A percentile compares a stretch with the other conserved stretches of the same genome.
These are phyloP conservation scores for Lipomyces orientalis DNA, from an alignment of 805 yeast species.

Conservation along the genomic window DNA sequence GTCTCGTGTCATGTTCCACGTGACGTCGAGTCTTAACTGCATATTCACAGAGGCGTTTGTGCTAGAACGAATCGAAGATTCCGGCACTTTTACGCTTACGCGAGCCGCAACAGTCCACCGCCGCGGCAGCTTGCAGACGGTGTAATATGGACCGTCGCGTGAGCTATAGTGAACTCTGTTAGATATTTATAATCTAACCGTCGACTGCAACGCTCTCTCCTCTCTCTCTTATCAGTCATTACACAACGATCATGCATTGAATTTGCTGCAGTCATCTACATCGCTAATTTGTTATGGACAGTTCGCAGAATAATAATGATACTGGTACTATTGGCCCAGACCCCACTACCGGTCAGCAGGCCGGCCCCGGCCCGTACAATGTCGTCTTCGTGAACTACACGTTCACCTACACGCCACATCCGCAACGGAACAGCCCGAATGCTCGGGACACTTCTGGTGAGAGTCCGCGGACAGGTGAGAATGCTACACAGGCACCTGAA, in stretches of 20 bases:
- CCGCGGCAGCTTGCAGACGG: too few relatives aligned
- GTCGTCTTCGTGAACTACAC: slow-evolving; percentile 30
- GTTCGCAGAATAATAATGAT: slow-evolving; percentile 10
- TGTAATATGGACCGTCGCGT: not conserved
- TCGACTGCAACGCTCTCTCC: not conserved
- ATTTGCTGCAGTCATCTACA: not conserved
- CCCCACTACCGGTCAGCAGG: not conserved
- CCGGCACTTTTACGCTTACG: not conserved
- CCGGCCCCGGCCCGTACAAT: slow-evolving; percentile 11
- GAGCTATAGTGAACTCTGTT: not conserved
- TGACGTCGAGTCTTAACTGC: not conserved
- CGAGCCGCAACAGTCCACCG: too few relatives aligned
- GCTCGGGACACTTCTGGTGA: not conserved
- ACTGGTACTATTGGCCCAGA: not conserved
- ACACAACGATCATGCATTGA: not conserved
- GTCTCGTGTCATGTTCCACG: not conserved
- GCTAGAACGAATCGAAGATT: not conserved
- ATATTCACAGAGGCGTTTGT: not conserved
- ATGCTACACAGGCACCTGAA: slow-evolving; percentile 4
- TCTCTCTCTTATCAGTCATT: not conserved
- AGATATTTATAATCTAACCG: not conserved
- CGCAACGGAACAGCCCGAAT: not conserved
- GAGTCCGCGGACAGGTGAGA: not conserved
- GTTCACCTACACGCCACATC: slow-evolving; percentile 25
- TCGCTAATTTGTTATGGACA: not conserved